phyloP scores from a whole-genome alignment of 2,329 filamentous ascomycete genomes.

The Aureobasidium subglaciale region DNA sequence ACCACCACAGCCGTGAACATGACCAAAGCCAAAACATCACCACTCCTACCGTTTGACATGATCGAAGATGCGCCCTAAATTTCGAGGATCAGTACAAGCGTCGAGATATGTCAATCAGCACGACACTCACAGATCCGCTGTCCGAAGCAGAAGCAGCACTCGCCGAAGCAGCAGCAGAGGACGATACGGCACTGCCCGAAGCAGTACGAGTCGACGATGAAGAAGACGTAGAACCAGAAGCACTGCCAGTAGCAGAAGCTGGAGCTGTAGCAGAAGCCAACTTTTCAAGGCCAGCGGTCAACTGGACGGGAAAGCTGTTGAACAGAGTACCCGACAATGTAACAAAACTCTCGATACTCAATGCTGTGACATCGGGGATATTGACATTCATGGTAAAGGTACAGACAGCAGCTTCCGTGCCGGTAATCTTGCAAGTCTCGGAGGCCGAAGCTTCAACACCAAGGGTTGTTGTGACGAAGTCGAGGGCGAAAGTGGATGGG shows the following conservation, averaged over 20 bases:
- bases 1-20: conserved; percentile 8
- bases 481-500: not conserved
- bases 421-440: not conserved
- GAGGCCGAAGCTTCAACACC: not conserved
- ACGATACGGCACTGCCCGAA: not conserved
- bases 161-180: not conserved
- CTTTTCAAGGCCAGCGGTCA: conserved; percentile 3
- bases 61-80: conserved; percentile 1
- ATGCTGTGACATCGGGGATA: not conserved
- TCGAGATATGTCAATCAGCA: not conserved
- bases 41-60: not conserved
- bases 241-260: not conserved
- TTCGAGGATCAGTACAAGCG: not conserved
- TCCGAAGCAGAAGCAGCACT: not conserved
- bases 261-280: conserved; percentile 4
- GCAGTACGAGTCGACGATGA: not conserved
- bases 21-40: not conserved
- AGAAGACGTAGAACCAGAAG: not conserved
- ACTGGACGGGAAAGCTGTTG: not conserved
- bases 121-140: not conserved
- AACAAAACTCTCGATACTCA: too few species aligned
- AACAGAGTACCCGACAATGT: too few species aligned
- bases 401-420: not conserved
- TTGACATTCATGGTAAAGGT: not conserved
- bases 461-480: not conserved